Base-by-base conservation (phyloP, 345 rosid species). In the Barbarea vulgaris region DNA sequence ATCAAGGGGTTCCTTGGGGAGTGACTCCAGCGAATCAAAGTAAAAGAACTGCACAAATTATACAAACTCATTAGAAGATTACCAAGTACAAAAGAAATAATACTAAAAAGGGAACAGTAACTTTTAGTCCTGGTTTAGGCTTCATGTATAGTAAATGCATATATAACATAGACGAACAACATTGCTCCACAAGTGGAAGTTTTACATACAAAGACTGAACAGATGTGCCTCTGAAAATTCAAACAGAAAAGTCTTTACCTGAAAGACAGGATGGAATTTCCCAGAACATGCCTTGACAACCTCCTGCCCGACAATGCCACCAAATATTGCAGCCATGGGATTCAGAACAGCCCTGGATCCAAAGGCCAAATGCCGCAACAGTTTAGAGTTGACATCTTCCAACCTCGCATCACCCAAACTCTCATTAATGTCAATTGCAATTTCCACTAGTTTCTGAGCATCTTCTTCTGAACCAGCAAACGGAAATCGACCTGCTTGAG, bases 271-370 rank as follows among this genome's bases (percentile, higher is more conserved):
- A 83, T 92, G 97, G 71, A 90, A 92, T 74, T 92, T 92, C 63
- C 97, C 97, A 63, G 97, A 86, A 84, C 97, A 92, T 39, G 97
- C 97, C 77, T 92, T 92, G 66, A 90, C 91, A 79, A 88, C 93
- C 69, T 92, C 97, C 69, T 90, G 96, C 51, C 96, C 97, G 72
- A 90, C 96, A 63, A 92, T 83, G 67, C 97, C 97, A 62, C 97
- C 97, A 81, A 92, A 90, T 84, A 92, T 84, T 46, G 97, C 97
- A 69, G 96, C 97, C 97, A 90, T 92, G 42, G 96, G 97, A 85
- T 92, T 92, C 57, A 92, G 80, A 62, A 92, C 91, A 72, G 97
- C 97, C 86, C 86, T 87, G 31, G 96, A 85, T 81, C 97, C 97
- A 77, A 86, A 92, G 41, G 96, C 88, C 82, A 90, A 88, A 62